Base-by-base conservation (phyloP, 2,329 filamentous ascomycete genomes). In the Mariannaea sp. region DNA sequence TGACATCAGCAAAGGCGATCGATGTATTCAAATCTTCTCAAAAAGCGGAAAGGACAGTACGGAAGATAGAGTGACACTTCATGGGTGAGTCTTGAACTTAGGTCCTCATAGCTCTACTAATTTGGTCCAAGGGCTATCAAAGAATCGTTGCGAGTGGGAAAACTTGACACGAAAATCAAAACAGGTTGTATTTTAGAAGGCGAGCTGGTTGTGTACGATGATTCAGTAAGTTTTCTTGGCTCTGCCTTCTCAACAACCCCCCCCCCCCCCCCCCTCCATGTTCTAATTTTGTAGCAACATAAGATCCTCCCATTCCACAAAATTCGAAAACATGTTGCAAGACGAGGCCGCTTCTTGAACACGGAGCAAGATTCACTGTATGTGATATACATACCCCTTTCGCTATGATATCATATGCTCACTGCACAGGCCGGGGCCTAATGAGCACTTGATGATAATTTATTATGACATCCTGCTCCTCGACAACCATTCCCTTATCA, bases 41-140 rank as follows among this genome's bases (percentile, higher is more conserved):
- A 97, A 96, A 68, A 94, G 90, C 64, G 90, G 92, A 53, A 95
- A 94, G 68, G 90, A 96, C 60, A 93, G 91, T 38, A 96, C 91
- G 0, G 67, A 74, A 45, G 92, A 96, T 68, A 82, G 88, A 27
- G 62, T 70, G 9, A 77, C 75, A 1, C 70, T 95, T 17, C 85
- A 89, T 58, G 66, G 67, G 80, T 82, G 67, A 61, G 75, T 64
- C 5, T 20, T 10, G 22, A 16, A 13, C 14, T 9, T n/a, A 9
- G 13, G 7, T 5, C n/a, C 14, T 13, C 7, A 7, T 5, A 30
- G n/a, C 27, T 16, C 8, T 7, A 10, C 10, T 14, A 39, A 29
- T 9, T 0, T 7, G 26, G 46, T 49, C 1, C 20, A 78, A n/a
- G 80, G 2, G 80, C 80, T 1, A 84, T 96, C 50, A 77, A 79